A percentile compares a stretch with the other conserved stretches of the same genome.
Conservation (phyloP, 257 asterid genomes). For the Solanum tacnaense region DNA sequence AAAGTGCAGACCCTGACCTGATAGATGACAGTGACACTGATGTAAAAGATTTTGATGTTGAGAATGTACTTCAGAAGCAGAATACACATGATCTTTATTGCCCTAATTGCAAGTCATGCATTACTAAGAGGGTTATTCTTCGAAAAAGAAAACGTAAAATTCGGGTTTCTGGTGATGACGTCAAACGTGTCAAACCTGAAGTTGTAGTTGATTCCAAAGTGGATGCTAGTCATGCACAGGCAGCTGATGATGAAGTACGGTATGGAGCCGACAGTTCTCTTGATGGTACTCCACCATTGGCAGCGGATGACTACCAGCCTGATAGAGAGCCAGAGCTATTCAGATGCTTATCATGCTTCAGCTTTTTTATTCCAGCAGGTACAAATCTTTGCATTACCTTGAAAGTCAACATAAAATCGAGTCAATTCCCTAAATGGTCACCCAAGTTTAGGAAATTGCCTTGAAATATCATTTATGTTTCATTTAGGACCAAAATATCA, state of each 20-base stretch:
- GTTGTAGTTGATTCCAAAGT: conserved; percentile 1
- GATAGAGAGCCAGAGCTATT: conserved; percentile 49
- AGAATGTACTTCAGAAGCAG: conserved; percentile 51
- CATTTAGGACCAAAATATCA: no score
- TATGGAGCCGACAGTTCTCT: conserved; percentile 8
- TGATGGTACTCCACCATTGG: conserved; percentile 17
- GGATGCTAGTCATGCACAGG: conserved; percentile 4
- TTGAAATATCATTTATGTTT: no score
- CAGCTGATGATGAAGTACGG: conserved; percentile 14
- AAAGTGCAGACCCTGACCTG: conserved; percentile 36
- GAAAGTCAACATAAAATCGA: background rate
- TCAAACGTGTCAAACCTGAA: conserved; percentile 36
- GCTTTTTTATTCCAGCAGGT: conserved; percentile 77
- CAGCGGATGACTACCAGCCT: conserved; percentile 18
- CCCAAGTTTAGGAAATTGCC: no score
- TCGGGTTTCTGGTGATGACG: conserved; percentile 35
- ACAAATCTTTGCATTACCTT: background rate
- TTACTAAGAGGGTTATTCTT: conserved; percentile 80
- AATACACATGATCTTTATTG: conserved; percentile 76
- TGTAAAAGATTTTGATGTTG: conserved; percentile 44
- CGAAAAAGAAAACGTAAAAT: conserved; percentile 59
- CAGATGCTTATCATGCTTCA: conserved; percentile 93
- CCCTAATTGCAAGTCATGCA: conserved; percentile 90
- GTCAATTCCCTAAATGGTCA: no score
- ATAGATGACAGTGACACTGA: conserved; percentile 34